Base-by-base conservation (phyloP, 2,329 filamentous ascomycete species). In the Rhinocladiella similis region DNA sequence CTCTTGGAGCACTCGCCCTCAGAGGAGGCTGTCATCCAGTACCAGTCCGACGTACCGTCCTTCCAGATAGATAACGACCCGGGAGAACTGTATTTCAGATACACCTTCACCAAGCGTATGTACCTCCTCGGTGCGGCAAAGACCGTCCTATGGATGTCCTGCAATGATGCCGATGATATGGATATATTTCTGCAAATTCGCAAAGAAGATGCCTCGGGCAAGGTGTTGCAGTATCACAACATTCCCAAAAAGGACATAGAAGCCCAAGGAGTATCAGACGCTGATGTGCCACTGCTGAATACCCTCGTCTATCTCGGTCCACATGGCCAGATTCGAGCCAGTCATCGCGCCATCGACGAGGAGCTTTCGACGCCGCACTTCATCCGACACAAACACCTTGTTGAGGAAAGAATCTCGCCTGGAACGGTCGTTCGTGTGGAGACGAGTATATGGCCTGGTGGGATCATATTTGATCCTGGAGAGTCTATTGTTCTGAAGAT, bases 361-460 rank as follows among this genome's bases (percentile, higher is more conserved):
- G 66, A 63, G 53, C 69, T 68, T 18, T 68, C 73, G 14, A 55
- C 45, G 38, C 53, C 53, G 14, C 47, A 55, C 16, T 50, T 38
- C 38, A 47, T 27, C 7, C 39, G 27, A 6, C 71, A 77, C 47
- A 70, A 75, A 0, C 75, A 79, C 53, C 67, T 69, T 3, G 65
- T 65, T 13, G 68, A 75, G 38, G 68, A 77, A 46, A 75, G 75
- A 60, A 66, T 79, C 1, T 51, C 63, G 2, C 69, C 68, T 0
- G 77, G 76, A 0, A 65, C 71, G 2, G 64, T 79, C n/a, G 75
- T 78, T 4, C 72, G 71, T 62, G 63, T 80, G 6, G 75, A 79
- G 47, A 79, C 80, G 54, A 75, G 75, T 0, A 75, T 80, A 6
- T 80, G 75, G 76, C 70, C 72, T 0, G 74, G 76, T 69, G 76